phyloP scores from a whole-genome alignment of 768 basidiomycete species.

The Nidularia sp. region DNA sequence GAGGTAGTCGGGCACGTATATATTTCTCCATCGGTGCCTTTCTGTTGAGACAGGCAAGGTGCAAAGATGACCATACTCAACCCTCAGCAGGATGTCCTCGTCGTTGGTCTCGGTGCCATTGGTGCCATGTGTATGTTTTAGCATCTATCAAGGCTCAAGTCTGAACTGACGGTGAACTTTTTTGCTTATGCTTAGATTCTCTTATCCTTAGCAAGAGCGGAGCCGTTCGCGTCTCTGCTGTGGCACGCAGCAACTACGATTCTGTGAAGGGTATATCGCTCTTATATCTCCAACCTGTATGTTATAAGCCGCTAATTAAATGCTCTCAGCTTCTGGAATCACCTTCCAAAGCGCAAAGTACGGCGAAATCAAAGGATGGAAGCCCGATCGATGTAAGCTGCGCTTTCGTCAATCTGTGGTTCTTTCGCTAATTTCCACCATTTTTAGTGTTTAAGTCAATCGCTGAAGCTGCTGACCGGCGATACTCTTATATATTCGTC shows the following conservation, averaged over 20 bases:
- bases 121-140: slow-evolving; percentile 53
- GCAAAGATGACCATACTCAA: not conserved
- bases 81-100: slow-evolving; percentile 41
- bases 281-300: not conserved
- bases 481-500: slow-evolving; percentile 62
- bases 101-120: slow-evolving; percentile 62
- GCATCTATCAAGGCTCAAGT: no score
- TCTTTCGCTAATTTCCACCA: not conserved
- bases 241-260: slow-evolving; percentile 69
- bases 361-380: slow-evolving; percentile 53
- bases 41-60: no score
- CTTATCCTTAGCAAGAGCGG: slow-evolving; percentile 53
- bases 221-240: slow-evolving; percentile 60
- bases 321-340: no score
- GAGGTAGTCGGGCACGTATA: no score
- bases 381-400: slow-evolving; percentile 56
- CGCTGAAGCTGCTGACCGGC: slow-evolving; percentile 50
- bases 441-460: slow-evolving; percentile 59
- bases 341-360: slow-evolving; percentile 55
- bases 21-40: no score
- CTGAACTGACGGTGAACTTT: no score
- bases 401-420: not conserved
- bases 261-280: slow-evolving; percentile 36
- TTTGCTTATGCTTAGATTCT: slow-evolving; percentile 53
- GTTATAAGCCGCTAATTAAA: no score